These are phyloP conservation scores for Apostasia ramifera DNA, from an alignment of 106 monocot species.

Conservation along the genomic window DNA sequence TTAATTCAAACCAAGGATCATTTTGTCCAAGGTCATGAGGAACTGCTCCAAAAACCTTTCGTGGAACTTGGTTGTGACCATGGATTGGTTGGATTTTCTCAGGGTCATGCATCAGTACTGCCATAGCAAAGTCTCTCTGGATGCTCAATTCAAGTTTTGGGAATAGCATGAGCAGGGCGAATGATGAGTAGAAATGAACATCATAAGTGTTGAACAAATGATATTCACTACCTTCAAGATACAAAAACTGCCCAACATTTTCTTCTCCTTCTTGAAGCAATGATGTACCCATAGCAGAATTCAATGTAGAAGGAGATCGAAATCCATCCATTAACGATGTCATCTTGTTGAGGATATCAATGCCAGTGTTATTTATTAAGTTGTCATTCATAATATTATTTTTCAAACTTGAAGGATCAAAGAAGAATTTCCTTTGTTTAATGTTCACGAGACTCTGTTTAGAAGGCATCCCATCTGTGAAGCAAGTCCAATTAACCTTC, in stretches of 20 bases:
- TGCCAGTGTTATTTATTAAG: constrained; percentile 24
- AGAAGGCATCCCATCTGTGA: constrained; percentile 74
- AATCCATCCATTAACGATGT: constrained; percentile 38
- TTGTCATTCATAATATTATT: constrained; percentile 3
- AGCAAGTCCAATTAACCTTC: background rate
- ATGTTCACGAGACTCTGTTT: constrained; percentile 49
- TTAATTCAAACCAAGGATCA: constrained; percentile 73
- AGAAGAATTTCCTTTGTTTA: constrained; percentile 51
- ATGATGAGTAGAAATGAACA: constrained; percentile 97
- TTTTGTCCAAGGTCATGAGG: constrained; percentile 61
- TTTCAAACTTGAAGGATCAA: constrained; percentile 24
- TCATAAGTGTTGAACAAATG: constrained; percentile 97
- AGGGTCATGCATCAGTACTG: constrained; percentile 59
- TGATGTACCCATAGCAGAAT: constrained; percentile 51
- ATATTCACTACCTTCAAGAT: constrained; percentile 93
- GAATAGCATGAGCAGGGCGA: constrained; percentile 57
- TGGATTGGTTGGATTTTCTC: constrained; percentile 26
- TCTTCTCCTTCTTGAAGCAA: constrained; percentile 69
- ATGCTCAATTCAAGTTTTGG: constrained; percentile 66
- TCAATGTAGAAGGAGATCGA: constrained; percentile 33
- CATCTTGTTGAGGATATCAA: constrained; percentile 61
- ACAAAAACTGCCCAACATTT: constrained; percentile 90
- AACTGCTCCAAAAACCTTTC: constrained; percentile 65
- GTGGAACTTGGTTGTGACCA: constrained; percentile 22
- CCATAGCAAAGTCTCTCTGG: constrained; percentile 66